These are phyloP conservation scores for Wickerhamomyces mucosus DNA, from an alignment of 805 yeast species.

Conservation along the genomic window DNA sequence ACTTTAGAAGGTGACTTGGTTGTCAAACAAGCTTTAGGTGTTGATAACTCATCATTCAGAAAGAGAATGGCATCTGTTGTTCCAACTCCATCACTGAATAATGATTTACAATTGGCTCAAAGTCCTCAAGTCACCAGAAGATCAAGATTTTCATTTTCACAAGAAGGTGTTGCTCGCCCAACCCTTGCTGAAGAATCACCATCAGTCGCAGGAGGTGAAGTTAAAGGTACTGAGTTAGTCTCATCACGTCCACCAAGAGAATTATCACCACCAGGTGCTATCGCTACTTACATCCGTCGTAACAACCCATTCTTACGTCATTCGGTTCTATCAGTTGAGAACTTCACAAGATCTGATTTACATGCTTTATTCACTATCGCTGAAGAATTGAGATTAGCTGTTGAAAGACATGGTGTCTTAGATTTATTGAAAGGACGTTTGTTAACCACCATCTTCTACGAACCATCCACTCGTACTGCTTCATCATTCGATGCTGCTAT, in stretches of 20 bases:
- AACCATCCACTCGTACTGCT: slow-evolving; percentile 95
- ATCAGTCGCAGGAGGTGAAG: slow-evolving; percentile 31
- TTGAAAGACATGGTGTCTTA: slow-evolving; percentile 91
- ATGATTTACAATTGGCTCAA: slow-evolving; percentile 25
- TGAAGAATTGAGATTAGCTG: slow-evolving; percentile 94
- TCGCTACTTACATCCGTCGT: slow-evolving; percentile 64
- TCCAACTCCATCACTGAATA: slow-evolving; percentile 9
- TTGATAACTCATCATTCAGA: slow-evolving; percentile 21
- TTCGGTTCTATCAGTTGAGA: slow-evolving; percentile 81
- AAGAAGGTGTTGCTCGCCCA: slow-evolving; percentile 31
- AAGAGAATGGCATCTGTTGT: slow-evolving; percentile 18
- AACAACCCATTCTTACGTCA: slow-evolving; percentile 88
- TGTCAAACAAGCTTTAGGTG: slow-evolving; percentile 52
- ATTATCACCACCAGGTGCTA: slow-evolving; percentile 68
- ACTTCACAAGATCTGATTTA: slow-evolving; percentile 78
- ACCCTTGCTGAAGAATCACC: slow-evolving; percentile 20
- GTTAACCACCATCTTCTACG: slow-evolving; percentile 91
- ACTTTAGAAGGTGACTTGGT: slow-evolving; percentile 76
- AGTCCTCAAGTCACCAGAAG: slow-evolving; percentile 27
- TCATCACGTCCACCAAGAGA: slow-evolving; percentile 66
- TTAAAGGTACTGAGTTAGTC: slow-evolving; percentile 61
- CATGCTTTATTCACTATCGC: slow-evolving; percentile 94
- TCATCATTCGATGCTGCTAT: slow-evolving; percentile 98
- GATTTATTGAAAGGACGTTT: slow-evolving; percentile 86
- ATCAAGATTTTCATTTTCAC: slow-evolving; percentile 45